Evolutionary conservation across 148 eudicot species (phyloP).

Genomic region (Vaccinium myrtillus): DNA sequence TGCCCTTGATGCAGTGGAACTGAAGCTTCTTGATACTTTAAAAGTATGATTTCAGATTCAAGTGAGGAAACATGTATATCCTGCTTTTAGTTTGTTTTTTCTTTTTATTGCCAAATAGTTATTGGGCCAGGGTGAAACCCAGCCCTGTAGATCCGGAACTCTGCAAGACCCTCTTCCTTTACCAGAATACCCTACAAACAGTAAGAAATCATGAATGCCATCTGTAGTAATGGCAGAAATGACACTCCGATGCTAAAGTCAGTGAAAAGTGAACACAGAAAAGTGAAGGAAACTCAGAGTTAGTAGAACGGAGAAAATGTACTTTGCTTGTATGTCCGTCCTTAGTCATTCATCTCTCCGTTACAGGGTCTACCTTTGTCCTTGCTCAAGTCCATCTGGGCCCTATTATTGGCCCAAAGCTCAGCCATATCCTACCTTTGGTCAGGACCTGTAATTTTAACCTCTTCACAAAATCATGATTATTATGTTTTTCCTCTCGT

Average conservation of each 20-base stretch:
- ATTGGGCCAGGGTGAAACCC: not conserved
- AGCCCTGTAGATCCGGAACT: not conserved
- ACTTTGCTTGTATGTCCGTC: not conserved
- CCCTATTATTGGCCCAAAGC: not conserved
- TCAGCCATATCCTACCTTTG: not conserved
- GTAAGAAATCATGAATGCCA: not conserved
- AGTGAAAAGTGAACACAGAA: not conserved
- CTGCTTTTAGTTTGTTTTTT: not conserved
- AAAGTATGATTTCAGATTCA: not conserved
- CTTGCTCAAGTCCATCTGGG: not conserved
- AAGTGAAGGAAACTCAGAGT: not conserved
- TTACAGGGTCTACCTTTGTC: not conserved
- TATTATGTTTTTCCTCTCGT: not conserved
- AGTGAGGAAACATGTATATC: not conserved
- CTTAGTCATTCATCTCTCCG: not conserved
- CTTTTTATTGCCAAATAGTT: not conserved
- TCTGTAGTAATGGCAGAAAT: not conserved
- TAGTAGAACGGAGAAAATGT: not conserved
- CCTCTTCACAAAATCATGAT: not conserved
- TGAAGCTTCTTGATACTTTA: not conserved
- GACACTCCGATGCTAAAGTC: not conserved
- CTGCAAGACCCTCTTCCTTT: no score
- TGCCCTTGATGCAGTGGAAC: not conserved
- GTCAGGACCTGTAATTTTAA: not conserved
- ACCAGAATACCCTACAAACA: not conserved